A percentile compares a stretch with the other conserved stretches of the same genome.
Conservation (phyloP, 1,139 yeast species). For the Scheffersomyces parashehatae region DNA sequence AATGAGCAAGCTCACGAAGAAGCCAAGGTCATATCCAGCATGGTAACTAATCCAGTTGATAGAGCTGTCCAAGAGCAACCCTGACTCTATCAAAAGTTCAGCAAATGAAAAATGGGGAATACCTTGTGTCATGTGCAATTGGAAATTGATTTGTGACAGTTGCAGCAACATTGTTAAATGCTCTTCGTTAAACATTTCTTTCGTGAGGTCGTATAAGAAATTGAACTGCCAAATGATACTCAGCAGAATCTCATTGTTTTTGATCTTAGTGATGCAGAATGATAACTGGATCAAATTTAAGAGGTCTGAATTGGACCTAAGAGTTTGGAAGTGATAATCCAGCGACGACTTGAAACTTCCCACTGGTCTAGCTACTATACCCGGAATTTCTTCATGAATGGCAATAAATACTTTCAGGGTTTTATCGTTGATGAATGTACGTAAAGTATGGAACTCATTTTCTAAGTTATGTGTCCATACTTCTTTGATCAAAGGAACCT, state of each 20-base stretch:
- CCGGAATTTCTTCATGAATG: constrained; percentile 91
- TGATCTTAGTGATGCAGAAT: constrained; percentile 76
- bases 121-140: constrained; percentile 73
- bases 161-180: constrained; percentile 64
- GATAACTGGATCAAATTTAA: constrained; percentile 86
- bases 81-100: constrained; percentile 82
- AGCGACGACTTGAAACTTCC: constrained; percentile 90
- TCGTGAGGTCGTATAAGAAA: constrained; percentile 72
- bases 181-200: constrained; percentile 86
- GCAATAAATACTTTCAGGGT: constrained; percentile 64
- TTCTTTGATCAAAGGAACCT: constrained; percentile 52
- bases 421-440: constrained; percentile 64
- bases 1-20: constrained; percentile 73
- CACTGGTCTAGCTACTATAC: constrained; percentile 93
- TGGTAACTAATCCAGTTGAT: constrained; percentile 92
- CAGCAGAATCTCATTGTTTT: constrained; percentile 66
- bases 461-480: constrained; percentile 90
- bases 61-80: constrained; percentile 70
- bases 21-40: constrained; percentile 94
- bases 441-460: constrained; percentile 72
- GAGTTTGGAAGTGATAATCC: constrained; percentile 94
- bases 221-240: constrained; percentile 94
- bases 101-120: constrained; percentile 81
- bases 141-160: constrained; percentile 83
- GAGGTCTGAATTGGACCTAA: constrained; percentile 87